A percentile compares a stretch with the other conserved stretches of the same genome.
Conservation (phyloP, 1,139 yeast genomes). For the Saccharomyces hybrid region DNA sequence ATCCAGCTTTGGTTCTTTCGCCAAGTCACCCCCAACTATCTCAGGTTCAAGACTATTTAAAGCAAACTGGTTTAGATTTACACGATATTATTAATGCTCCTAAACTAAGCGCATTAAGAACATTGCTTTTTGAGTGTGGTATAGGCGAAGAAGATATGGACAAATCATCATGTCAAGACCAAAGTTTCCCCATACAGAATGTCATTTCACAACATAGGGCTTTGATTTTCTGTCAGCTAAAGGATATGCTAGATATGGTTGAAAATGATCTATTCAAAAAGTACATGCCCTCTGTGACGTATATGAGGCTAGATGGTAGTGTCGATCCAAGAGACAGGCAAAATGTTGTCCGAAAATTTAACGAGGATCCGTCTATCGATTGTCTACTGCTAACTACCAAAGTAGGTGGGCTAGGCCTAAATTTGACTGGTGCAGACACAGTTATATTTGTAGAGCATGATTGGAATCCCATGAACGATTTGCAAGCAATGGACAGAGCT, state of each 20-base stretch:
- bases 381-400: slow-evolving; percentile 86
- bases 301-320: slow-evolving; percentile 90
- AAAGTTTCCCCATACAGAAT: slow-evolving; percentile 45
- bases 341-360: slow-evolving; percentile 82
- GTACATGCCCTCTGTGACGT: slow-evolving; percentile 84
- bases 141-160: slow-evolving; percentile 62
- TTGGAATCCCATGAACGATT: slow-evolving; percentile 99
- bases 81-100: slow-evolving; percentile 83
- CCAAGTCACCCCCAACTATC: slow-evolving; percentile 76
- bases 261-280: slow-evolving; percentile 80
- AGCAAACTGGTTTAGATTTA: slow-evolving; percentile 50
- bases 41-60: slow-evolving; percentile 55
- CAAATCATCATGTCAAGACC: slow-evolving; percentile 32
- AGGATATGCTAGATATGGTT: slow-evolving; percentile 95
- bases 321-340: slow-evolving; percentile 92
- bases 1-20: slow-evolving; percentile 86
- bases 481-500: slow-evolving; percentile 99
- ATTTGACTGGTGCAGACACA: slow-evolving; percentile 96
- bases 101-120: slow-evolving; percentile 74
- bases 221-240: slow-evolving; percentile 88
- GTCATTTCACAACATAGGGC: slow-evolving; percentile 96
- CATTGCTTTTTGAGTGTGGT: slow-evolving; percentile 84
- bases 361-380: slow-evolving; percentile 95
- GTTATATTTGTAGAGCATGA: slow-evolving; percentile 98
- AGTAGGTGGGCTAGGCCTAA: slow-evolving; percentile 96